Evolutionary conservation across 306 rosid species (phyloP).

Genomic region (Geum urbanum): DNA sequence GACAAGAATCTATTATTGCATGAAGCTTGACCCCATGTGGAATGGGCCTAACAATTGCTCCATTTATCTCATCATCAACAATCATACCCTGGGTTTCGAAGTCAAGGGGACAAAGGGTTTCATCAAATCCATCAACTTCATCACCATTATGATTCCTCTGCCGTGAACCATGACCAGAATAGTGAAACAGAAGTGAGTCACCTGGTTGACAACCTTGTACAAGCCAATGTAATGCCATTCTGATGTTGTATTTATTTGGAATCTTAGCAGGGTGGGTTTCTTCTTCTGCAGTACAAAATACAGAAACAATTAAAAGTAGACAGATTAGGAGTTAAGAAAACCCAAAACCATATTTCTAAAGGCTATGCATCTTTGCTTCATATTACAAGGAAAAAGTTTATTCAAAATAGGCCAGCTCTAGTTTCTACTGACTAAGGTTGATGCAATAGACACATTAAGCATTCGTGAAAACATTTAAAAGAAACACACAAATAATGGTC

Average conservation of each 20-base stretch:
- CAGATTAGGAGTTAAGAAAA: neutral
- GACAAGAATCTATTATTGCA: conserved; percentile 93
- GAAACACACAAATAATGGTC: neutral
- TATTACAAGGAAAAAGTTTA: neutral
- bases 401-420: neutral
- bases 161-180: conserved; percentile 97
- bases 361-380: neutral
- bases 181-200: conserved; percentile 93
- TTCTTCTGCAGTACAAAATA: conserved; percentile 74
- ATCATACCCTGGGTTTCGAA: conserved; percentile 99
- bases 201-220: conserved; percentile 90
- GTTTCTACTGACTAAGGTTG: neutral
- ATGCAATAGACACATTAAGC: too few species aligned
- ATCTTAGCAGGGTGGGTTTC: conserved; percentile 74
- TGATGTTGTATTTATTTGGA: conserved; percentile 69
- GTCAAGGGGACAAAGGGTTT: conserved; percentile 92
- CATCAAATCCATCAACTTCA: conserved; percentile 93
- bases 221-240: conserved; percentile 99
- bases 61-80: conserved; percentile 92
- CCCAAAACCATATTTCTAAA: neutral
- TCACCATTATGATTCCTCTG: conserved; percentile 87
- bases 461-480: neutral
- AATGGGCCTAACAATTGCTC: conserved; percentile 69
- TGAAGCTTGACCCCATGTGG: conserved; percentile 87
- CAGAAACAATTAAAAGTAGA: conserved; percentile 9